Percentiles rank a stretch among this genome's conserved stretches.
Conservation (phyloP, 2,329 filamentous ascomycete species). For the Neofusicoccum sp. region DNA sequence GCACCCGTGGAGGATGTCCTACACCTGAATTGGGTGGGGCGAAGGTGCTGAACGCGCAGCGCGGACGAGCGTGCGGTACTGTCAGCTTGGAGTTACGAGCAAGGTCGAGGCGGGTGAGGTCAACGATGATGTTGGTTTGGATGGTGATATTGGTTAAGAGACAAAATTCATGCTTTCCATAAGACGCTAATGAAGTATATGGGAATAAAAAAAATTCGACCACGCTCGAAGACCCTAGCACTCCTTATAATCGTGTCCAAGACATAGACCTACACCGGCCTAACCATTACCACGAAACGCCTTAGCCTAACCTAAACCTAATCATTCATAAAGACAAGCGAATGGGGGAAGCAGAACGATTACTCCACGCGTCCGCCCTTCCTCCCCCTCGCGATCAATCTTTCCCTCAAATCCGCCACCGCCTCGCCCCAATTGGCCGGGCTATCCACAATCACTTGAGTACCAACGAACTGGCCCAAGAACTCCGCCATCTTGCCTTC, state of each 20-base stretch:
- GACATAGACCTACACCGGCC: background rate
- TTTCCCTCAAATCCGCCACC: constrained; percentile 46
- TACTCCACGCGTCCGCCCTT: constrained; percentile 42
- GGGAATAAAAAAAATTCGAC: background rate
- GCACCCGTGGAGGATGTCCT: constrained; percentile 1
- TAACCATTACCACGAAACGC: background rate
- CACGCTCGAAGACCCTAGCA: background rate
- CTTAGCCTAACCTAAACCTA: background rate
- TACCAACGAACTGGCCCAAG: constrained; percentile 57
- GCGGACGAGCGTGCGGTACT: too few species aligned
- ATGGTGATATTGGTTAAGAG: background rate
- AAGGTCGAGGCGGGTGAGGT: too few species aligned
- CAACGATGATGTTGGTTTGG: too few species aligned
- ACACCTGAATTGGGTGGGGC: background rate
- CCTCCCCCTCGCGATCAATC: constrained; percentile 48
- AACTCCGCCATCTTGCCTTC: constrained; percentile 75
- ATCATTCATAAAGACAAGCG: background rate
- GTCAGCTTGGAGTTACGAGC: too few species aligned
- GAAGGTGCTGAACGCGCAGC: too few species aligned
- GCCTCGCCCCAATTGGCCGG: constrained; percentile 43
- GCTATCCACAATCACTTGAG: constrained; percentile 32
- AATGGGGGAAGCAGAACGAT: background rate
- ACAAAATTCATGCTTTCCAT: background rate
- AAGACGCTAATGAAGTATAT: background rate
- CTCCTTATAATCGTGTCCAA: background rate